Base-by-base conservation (phyloP, 805 yeast genomes). In the Ogataea haglerorum region DNA sequence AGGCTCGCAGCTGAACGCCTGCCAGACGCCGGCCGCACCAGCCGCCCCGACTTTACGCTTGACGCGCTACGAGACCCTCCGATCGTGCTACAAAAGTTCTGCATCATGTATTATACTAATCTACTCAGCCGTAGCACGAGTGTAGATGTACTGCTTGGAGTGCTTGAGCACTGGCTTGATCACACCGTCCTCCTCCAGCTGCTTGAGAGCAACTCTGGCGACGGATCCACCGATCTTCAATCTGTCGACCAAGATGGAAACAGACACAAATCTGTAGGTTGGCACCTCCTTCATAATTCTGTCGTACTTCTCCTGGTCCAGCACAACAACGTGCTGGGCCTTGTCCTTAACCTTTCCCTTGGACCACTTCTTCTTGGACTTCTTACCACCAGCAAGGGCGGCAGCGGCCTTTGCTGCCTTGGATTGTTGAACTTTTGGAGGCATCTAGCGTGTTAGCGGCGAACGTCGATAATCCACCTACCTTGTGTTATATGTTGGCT, bases 351-450 rank as follows among this genome's bases (percentile, higher is more conserved):
- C 96, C 84, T 95, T 89, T 76, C 96, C 96, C 84, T 91, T 90
- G 85, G 95, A 86, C 99, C 98, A 93, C 96, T 93, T 93, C 95
- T 93, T 91, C 89, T 93, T 93, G 76, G 96, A 88, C 72, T 91
- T 89, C 86, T 90, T 90, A 84, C 97, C 96, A 85, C 97, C 97
- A 73, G 97, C 96, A 84, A 88, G 80, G 74, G 97, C 98, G 80
- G 98, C 98, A 69, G 98, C 97, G 70, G 96, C 96, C 82, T 91
- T 91, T 70, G 96, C 97, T 76, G 97, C 97, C 81, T 91, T 91
- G 69, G 96, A 85, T 76, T 88, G 90, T 83, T 91, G 97, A 78
- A 87, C 79, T 80, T 91, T 91, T 81, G 96, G 96, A 76, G 97
- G 96, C 97, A 91, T 88, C 52, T 74, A 82, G 76, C 61, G 27